Conservation (phyloP, 257 asterid genomes). For the Gardenia jasminoides region DNA sequence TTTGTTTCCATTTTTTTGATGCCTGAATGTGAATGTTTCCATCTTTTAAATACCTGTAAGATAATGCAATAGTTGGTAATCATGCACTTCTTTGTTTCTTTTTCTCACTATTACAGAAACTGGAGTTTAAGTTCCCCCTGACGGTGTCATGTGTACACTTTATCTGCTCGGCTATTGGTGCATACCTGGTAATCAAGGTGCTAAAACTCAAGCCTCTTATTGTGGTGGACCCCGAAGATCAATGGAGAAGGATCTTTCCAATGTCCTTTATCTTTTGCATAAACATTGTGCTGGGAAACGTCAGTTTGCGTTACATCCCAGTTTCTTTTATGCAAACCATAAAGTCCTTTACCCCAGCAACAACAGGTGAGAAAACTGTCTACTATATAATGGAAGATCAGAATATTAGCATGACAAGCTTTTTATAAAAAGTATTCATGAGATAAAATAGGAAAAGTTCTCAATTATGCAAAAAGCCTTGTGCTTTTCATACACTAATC, state of each 20-base stretch:
- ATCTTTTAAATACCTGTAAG: neutral
- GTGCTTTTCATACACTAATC: neutral
- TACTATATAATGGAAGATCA: neutral
- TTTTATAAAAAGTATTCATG: neutral
- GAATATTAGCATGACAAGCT: conserved; percentile 4
- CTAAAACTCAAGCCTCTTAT: conserved; percentile 45
- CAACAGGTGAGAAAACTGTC: conserved; percentile 38
- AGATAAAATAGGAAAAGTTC: neutral
- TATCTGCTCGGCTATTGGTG: conserved; percentile 49
- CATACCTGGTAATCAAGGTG: conserved; percentile 41
- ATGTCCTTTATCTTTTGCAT: conserved; percentile 54
- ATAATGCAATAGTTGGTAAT: neutral
- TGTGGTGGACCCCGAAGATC: conserved; percentile 43
- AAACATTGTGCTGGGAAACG: conserved; percentile 50
- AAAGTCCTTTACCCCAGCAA: conserved; percentile 54
- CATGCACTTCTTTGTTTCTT: neutral
- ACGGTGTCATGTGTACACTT: conserved; percentile 49
- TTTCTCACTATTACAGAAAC: conserved; percentile 27
- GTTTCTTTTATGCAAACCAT: conserved; percentile 57
- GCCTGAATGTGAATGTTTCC: neutral
- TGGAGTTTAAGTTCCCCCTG: conserved; percentile 51
- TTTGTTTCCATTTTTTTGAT: neutral
- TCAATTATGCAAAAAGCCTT: neutral
- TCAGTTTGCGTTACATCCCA: conserved; percentile 49
- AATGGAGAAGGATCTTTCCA: conserved; percentile 54